Conservation (phyloP, 2,329 filamentous ascomycete species). For the Colletotrichum graminicola region DNA sequence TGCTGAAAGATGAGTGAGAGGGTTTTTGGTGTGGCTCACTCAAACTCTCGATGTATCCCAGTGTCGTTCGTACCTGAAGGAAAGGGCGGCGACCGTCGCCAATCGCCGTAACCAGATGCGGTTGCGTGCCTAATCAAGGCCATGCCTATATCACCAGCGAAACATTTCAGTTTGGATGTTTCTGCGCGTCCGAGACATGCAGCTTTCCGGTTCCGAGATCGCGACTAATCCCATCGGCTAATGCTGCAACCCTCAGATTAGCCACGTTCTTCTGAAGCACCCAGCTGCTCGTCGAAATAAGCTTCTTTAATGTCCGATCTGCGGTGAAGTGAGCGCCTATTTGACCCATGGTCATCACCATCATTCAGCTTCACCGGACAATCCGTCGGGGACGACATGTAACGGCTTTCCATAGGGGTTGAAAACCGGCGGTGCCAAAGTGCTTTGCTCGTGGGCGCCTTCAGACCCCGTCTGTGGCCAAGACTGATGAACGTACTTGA, state of each 20-base stretch:
- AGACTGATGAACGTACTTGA: background rate
- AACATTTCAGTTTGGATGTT: background rate
- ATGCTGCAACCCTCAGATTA: background rate
- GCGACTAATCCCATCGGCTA: background rate
- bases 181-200: conserved; percentile 1
- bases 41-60: background rate
- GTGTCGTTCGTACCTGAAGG: too few relatives aligned
- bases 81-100: background rate
- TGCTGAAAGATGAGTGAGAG: background rate
- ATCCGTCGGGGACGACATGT: background rate
- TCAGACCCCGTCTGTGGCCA: background rate
- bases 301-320: background rate
- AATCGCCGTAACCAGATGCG: background rate
- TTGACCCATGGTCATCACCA: background rate
- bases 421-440: background rate
- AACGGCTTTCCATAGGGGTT: too few relatives aligned
- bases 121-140: background rate
- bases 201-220: background rate
- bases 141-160: background rate
- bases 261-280: background rate
- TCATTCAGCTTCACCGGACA: background rate
- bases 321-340: background rate
- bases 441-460: background rate
- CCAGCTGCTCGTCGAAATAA: background rate
- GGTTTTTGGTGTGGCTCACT: background rate